Base-by-base conservation (phyloP, 169 alveolate species). In the Pseudocohnilembus persalinus region DNA sequence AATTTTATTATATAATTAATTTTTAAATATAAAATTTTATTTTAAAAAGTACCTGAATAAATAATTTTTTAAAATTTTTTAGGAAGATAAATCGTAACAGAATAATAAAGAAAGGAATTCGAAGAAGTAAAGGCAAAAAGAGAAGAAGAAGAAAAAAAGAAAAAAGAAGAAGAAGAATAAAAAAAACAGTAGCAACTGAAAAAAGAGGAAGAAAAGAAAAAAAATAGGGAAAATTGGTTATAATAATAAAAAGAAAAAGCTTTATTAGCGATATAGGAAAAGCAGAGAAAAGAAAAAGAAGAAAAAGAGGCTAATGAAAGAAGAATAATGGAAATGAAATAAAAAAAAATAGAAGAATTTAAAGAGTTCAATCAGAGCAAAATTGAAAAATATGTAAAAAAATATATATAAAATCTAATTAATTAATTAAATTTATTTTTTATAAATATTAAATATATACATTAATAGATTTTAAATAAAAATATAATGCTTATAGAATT, bases 291-390 rank as follows among this genome's bases (percentile, higher is more conserved):
- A 65, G 80, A 79, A 86, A 35, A 80, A 11, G 78, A 86, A 31
- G 49, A 81, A 75, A 83, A 86, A 74, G 65, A 80, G 4, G 32
- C 0, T 28, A 35, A 82, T 16, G 75, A 82, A 49, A n/a, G 27
- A 74, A 24, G 35, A 74, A 73, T 32, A 34, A 81, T 81, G 15
- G 73, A 73, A n/a, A 80, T 73, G 25, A 73, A 73, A 31, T 33
- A 31, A 15, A 32, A 35, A 29, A 72, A 82, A 30, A 82, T 73
- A 27, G 74, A 86, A 29, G 87, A 80, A 29, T 86, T 86, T 34
- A 28, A 86, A 49, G 31, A 64, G 74, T 86, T 86, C 32, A 86
- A 86, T 74, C 32, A 81, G 27, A 74, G 80, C 1, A 35, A 86
- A 29, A 86, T 86, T n/a, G 73, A 74, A 74, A 35, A 86, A 76